Evolutionary conservation across 257 asterid genomes (phyloP), one percentile per base, ranked within the genome.

Genomic region (Marsdenia floribunda): DNA sequence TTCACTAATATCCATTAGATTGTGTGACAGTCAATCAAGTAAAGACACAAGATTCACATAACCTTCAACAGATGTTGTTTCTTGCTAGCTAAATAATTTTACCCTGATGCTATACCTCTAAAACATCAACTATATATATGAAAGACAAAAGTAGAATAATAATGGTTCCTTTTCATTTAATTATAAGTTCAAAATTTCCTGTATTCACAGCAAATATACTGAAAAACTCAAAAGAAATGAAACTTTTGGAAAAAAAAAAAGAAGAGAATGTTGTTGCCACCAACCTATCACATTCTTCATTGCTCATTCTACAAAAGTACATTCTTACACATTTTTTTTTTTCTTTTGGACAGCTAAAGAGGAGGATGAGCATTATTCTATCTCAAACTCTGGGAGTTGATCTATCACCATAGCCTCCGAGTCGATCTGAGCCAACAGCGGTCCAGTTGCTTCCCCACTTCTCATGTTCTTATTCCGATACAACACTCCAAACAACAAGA

Each of bases 371-470:
- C 75, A 76, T 86, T 87, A 89, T 68, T 86, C 92, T 63, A 88
- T 73, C 79, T 90, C 96, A 71, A 87, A 76, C 61, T 89, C 93
- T 72, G 97, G 90, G 61, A 86, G 83, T 13, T 86, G 79, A 73
- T 78, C 90, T 97, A 88, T 89, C 63, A 82, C 80, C 81, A 83
- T 82, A 68, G 82, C 78, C 68, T 90, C 90, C 3, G 90, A 81
- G 68, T 87, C 87, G 74, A 86, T 75, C 76, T 83, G 82, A 38
- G 85, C 80, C 12, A 85, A 75, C 85, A 82, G 73, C 0, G 87
- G 78, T 60, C 89, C 93, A 76, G 85, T 83, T 15, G 78, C 75
- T 78, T 89, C 91, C 1, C 89, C 87, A 66, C 66, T 80, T 73
- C 92, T 82, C 84, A 70, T 49, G 33, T 74, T 85, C 87, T 76